Conservation (phyloP, 176 grass and related monocot genomes). For the Avena sativa region DNA sequence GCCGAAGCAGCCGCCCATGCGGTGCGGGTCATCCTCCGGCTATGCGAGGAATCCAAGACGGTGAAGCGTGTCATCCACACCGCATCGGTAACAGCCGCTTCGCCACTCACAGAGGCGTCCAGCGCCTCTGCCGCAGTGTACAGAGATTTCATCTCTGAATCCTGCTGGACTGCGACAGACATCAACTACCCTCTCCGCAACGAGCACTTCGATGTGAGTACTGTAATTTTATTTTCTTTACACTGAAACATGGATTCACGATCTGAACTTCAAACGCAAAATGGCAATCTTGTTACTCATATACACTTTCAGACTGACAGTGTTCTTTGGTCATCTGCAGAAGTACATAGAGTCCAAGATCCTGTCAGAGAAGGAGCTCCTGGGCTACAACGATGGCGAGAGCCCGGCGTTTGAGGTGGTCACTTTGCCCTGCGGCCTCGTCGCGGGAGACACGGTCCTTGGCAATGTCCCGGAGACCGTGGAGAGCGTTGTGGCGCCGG, state of each 20-base stretch:
- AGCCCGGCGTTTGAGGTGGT: slow-evolving; percentile 61
- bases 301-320: neutral
- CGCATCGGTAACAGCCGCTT: slow-evolving; percentile 28
- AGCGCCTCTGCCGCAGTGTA: slow-evolving; percentile 11
- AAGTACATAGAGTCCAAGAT: slow-evolving; percentile 57
- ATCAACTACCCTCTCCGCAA: slow-evolving; percentile 38
- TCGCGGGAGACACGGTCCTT: slow-evolving; percentile 60
- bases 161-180: slow-evolving; percentile 47
- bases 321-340: slow-evolving; percentile 12
- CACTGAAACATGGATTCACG: too few species aligned
- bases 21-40: slow-evolving; percentile 45
- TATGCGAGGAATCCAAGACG: slow-evolving; percentile 39
- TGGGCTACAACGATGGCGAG: slow-evolving; percentile 48
- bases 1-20: slow-evolving; percentile 48
- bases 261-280: neutral
- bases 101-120: slow-evolving; percentile 38
- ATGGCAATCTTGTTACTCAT: neutral
- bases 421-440: slow-evolving; percentile 56
- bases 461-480: neutral
- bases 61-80: slow-evolving; percentile 60
- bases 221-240: too few species aligned
- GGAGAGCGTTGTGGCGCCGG: slow-evolving; percentile 20
- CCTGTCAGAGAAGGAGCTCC: slow-evolving; percentile 58
- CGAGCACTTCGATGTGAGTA: neutral
- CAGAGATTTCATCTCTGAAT: slow-evolving; percentile 47